phyloP scores from a whole-genome alignment of 768 basidiomycete genomes.

The Myochromella boudieri region DNA sequence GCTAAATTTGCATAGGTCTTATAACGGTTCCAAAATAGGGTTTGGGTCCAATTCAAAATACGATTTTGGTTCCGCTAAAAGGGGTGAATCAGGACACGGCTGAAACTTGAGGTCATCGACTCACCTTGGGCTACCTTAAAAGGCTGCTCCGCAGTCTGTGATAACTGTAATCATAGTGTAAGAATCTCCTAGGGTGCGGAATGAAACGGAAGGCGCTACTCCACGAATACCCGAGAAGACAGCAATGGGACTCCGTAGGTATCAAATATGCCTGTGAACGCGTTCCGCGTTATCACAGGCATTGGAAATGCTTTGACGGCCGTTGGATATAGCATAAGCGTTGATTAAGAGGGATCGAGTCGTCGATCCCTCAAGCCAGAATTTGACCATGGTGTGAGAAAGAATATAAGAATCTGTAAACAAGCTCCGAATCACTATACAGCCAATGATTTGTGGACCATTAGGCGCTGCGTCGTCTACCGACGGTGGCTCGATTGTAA shows the following conservation, averaged over 20 bases:
- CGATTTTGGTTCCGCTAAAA: neutral
- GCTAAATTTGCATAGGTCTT: too few species aligned
- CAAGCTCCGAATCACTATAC: too few species aligned
- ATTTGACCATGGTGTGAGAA: too few species aligned
- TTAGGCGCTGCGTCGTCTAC: too few species aligned
- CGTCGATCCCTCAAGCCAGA: too few species aligned
- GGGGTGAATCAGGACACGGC: neutral
- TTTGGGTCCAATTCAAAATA: neutral
- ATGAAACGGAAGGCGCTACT: neutral
- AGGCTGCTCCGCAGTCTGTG: neutral
- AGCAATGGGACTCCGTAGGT: too few species aligned
- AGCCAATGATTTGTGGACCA: too few species aligned
- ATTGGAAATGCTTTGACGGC: neutral
- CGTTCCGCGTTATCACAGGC: neutral
- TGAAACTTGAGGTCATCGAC: neutral
- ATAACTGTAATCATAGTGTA: neutral
- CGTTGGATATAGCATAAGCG: too few species aligned
- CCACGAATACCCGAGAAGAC: neutral
- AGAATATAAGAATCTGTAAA: too few species aligned
- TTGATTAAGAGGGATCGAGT: too few species aligned
- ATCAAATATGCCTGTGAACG: too few species aligned
- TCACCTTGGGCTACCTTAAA: neutral
- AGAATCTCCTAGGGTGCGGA: neutral
- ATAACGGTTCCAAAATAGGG: slow-evolving; percentile 2
- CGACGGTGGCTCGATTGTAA: too few species aligned